Percentiles rank a stretch among this genome's conserved stretches.
phyloP scores from a whole-genome alignment of 495 filamentous ascomycete species.

The Aspergillus olivimuriae region DNA sequence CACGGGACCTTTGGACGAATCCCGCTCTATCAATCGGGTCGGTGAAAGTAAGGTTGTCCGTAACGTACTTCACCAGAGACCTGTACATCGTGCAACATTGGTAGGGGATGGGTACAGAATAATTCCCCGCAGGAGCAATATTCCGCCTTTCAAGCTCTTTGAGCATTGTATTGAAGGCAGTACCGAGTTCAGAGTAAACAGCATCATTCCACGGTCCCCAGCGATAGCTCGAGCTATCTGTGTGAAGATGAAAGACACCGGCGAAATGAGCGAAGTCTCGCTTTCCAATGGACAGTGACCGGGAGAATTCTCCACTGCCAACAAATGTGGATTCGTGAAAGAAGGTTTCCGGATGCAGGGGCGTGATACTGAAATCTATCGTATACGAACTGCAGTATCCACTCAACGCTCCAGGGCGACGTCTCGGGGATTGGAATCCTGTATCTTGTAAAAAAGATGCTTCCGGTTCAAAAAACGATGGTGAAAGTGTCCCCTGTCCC shows the following conservation, averaged over 20 bases:
- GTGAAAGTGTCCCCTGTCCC: slow-evolving; percentile 8
- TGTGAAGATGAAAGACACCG: slow-evolving; percentile 27
- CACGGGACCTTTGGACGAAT: slow-evolving; percentile 29
- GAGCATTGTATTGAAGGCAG: slow-evolving; percentile 49
- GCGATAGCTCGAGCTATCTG: slow-evolving; percentile 45
- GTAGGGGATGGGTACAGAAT: neutral
- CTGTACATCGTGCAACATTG: slow-evolving; percentile 17
- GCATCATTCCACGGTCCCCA: slow-evolving; percentile 69
- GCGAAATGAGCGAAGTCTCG: slow-evolving; percentile 28
- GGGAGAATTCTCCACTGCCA: slow-evolving; percentile 61
- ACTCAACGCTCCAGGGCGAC: slow-evolving; percentile 31
- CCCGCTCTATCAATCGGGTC: slow-evolving; percentile 42
- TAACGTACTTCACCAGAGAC: slow-evolving; percentile 42
- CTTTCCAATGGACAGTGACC: slow-evolving; percentile 34
- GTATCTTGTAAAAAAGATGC: neutral
- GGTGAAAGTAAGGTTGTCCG: slow-evolving; percentile 43
- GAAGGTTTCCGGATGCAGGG: slow-evolving; percentile 60
- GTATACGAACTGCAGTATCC: slow-evolving; percentile 56
- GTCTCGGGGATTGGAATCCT: slow-evolving; percentile 4
- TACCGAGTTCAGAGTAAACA: slow-evolving; percentile 61
- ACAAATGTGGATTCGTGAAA: slow-evolving; percentile 74
- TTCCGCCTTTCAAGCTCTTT: slow-evolving; percentile 17
- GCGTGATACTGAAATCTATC: slow-evolving; percentile 65
- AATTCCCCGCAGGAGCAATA: slow-evolving; percentile 1
- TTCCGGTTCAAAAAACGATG: slow-evolving; percentile 13